Evolutionary conservation across 306 rosid species (phyloP), one percentile per base, ranked within the genome.

Genomic region (Casuarina glauca): DNA sequence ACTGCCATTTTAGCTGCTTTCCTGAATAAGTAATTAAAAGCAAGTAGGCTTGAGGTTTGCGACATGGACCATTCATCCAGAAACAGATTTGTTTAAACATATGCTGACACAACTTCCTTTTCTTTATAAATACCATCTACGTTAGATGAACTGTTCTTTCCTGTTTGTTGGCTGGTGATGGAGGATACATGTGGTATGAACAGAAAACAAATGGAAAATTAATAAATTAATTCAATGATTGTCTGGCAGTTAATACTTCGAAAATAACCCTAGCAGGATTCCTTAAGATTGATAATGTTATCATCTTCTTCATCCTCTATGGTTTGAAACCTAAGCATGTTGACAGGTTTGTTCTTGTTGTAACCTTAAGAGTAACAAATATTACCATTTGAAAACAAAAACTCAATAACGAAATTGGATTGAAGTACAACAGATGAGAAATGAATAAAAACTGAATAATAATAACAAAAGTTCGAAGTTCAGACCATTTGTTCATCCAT

Each of bases 401-500:
- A 26, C 1, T 26, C 2, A 55, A 8, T 32, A 19, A 58, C 8
- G 12, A 58, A 58, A 58, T 58, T 58, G 39, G 13, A 58, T 26
- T 48, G 9, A 8, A 9, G 51, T 48, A 48, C 51, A 1, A 48
- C 51, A 9, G 13, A 48, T 9, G 51, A 9, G 51, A 48, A 9
- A 48, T 48, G 51, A 48, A 48, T 3, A 9, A 48, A 9, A 13
- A 50, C 50, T 71, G 72, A 50, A 82, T 9, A 75, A 81, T 32
- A 60, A 20, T 1, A 49, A 49, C 48, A 46, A 54, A 44, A 38
- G 45, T 61, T 83, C 77, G 32, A 84, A 78, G 9, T 76, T 76
- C 72, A 88, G 67, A 85, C 88, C 69, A 82, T 84, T 19, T 84
- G 77, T 63, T 88, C 91, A 54, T 74, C 82, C 39, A 77, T 73